Conservation (phyloP, 2,329 filamentous ascomycete genomes). For the Trichoderma koningiopsis region DNA sequence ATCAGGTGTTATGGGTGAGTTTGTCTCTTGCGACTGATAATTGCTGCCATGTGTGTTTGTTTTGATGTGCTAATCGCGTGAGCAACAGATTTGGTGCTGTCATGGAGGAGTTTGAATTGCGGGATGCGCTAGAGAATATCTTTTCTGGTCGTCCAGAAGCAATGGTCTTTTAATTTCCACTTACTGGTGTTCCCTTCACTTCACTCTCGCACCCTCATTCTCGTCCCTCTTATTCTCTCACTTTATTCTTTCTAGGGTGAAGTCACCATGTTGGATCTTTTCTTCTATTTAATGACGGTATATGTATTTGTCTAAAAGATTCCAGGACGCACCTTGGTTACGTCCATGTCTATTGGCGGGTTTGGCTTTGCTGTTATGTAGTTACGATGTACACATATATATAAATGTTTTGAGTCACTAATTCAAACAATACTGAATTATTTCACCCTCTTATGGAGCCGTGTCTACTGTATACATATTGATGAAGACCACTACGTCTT, state of each 20-base stretch:
- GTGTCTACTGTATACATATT: background rate
- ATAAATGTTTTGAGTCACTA: background rate
- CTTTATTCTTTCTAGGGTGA: background rate
- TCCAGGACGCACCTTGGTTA: conserved; percentile 3
- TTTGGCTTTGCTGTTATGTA: background rate
- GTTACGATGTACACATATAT: conserved; percentile 3
- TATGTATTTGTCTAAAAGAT: background rate
- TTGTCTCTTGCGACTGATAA: conserved; percentile 31
- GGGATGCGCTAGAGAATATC: conserved; percentile 74
- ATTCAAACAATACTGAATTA: background rate
- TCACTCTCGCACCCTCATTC: background rate
- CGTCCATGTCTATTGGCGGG: background rate
- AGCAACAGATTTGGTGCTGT: conserved; percentile 61
- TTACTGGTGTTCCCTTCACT: background rate
- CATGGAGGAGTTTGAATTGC: conserved; percentile 68
- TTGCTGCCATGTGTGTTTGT: background rate
- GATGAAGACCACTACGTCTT: background rate
- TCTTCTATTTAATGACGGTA: background rate
- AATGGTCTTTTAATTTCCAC: conserved; percentile 26
- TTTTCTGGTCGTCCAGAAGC: conserved; percentile 30
- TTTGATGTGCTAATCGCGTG: conserved; percentile 10
- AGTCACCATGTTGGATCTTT: background rate
- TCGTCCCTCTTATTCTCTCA: background rate
- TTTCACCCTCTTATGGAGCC: background rate
- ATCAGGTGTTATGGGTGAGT: conserved; percentile 88